Percentiles rank a stretch among this genome's conserved stretches.
Conservation (phyloP, 148 eudicot species). For the Fagopyrum esculentum region DNA sequence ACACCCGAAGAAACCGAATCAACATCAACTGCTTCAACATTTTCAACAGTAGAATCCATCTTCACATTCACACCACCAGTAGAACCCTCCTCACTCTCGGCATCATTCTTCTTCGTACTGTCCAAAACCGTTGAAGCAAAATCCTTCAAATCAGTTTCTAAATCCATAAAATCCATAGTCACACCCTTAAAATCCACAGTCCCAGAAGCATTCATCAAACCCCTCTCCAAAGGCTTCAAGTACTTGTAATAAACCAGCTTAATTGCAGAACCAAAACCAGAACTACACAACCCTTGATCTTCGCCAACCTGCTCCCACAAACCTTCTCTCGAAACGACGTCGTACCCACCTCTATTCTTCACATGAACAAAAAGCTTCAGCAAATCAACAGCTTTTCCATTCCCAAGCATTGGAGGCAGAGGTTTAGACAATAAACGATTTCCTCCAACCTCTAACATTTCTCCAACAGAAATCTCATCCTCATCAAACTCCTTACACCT, state of each 20-base stretch:
- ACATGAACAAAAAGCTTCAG: slow-evolving; percentile 50
- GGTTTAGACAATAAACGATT: not conserved
- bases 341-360: slow-evolving; percentile 50
- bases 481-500: not conserved
- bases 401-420: slow-evolving; percentile 1
- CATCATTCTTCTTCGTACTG: slow-evolving; percentile 27
- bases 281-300: slow-evolving; percentile 35
- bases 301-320: slow-evolving; percentile 54
- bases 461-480: not conserved
- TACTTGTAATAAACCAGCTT: slow-evolving; percentile 53
- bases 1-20: slow-evolving; percentile 14
- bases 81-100: slow-evolving; percentile 28
- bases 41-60: not conserved
- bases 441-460: not conserved
- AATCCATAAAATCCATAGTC: slow-evolving; percentile 29
- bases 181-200: slow-evolving; percentile 17
- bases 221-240: slow-evolving; percentile 34
- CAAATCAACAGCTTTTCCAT: slow-evolving; percentile 46
- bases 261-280: slow-evolving; percentile 38
- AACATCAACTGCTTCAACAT: not conserved
- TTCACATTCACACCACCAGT: slow-evolving; percentile 12
- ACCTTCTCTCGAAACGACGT: slow-evolving; percentile 31
- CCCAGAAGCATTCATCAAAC: slow-evolving; percentile 22
- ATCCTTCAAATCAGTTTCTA: slow-evolving; percentile 31
- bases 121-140: slow-evolving; percentile 25